These are phyloP conservation scores for Pelargonium fulgidum DNA, from an alignment of 441 rosid genomes.

Conservation along the genomic window DNA sequence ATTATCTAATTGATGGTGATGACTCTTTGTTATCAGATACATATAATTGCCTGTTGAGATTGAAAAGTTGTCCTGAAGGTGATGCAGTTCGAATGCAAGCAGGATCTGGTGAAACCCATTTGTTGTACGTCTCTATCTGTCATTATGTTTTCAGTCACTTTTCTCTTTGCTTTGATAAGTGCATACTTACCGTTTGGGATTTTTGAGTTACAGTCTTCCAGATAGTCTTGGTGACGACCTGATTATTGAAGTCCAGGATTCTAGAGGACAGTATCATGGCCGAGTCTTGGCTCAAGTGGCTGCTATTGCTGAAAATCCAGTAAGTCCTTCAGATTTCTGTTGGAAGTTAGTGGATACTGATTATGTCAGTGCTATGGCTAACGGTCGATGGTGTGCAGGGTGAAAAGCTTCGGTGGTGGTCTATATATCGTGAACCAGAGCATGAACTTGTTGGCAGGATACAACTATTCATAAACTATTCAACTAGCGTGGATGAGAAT, in stretches of 20 bases:
- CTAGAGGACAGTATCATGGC: slow-evolving; percentile 76
- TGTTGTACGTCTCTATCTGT: slow-evolving; percentile 56
- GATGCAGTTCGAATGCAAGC: slow-evolving; percentile 76
- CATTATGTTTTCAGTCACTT: slow-evolving; percentile 10
- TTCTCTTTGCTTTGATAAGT: slow-evolving; percentile 18
- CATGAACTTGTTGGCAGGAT: slow-evolving; percentile 86
- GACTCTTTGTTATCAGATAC: slow-evolving; percentile 44
- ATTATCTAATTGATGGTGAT: neutral
- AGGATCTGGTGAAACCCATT: slow-evolving; percentile 89
- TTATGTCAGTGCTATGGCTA: slow-evolving; percentile 18
- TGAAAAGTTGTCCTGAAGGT: slow-evolving; percentile 79
- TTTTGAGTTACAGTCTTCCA: slow-evolving; percentile 66
- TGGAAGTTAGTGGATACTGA: slow-evolving; percentile 10
- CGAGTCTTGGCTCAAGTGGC: slow-evolving; percentile 94
- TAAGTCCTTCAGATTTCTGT: slow-evolving; percentile 27
- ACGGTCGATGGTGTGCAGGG: slow-evolving; percentile 51
- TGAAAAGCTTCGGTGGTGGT: slow-evolving; percentile 95
- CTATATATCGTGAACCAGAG: slow-evolving; percentile 83
- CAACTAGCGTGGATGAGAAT: slow-evolving; percentile 67
- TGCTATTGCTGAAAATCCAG: slow-evolving; percentile 68
- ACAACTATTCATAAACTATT: slow-evolving; percentile 74
- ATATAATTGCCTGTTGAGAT: slow-evolving; percentile 59
- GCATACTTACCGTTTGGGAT: slow-evolving; percentile 21
- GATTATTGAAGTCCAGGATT: slow-evolving; percentile 77
- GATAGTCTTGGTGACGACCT: slow-evolving; percentile 91